Percentiles rank a stretch among this genome's conserved stretches.
phyloP scores from a whole-genome alignment of 768 basidiomycete genomes.

The Xanthoconium purpureum region DNA sequence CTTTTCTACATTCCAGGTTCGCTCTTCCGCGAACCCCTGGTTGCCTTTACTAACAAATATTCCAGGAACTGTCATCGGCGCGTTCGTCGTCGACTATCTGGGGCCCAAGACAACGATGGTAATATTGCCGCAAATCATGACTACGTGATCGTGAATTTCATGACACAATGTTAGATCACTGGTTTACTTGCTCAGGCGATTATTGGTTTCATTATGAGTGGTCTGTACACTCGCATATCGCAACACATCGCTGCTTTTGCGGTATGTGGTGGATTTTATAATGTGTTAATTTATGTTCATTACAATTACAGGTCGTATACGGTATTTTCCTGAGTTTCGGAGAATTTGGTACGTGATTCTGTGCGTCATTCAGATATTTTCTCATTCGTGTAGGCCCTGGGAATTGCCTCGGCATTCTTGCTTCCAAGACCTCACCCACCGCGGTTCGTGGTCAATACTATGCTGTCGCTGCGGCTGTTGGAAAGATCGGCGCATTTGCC shows the following conservation, averaged over 20 bases:
- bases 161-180: constrained; percentile 43
- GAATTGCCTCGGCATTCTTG: constrained; percentile 82
- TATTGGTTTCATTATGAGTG: constrained; percentile 89
- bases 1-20: constrained; percentile 65
- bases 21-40: background rate
- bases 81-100: constrained; percentile 71
- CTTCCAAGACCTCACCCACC: constrained; percentile 82
- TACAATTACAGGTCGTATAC: constrained; percentile 61
- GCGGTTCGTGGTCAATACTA: constrained; percentile 85
- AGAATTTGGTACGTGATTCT: constrained; percentile 58
- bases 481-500: constrained; percentile 80
- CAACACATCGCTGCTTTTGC: constrained; percentile 72
- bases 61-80: constrained; percentile 61
- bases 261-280: constrained; percentile 35
- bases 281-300: background rate
- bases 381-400: constrained; percentile 56
- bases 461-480: constrained; percentile 80
- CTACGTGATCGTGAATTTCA: background rate
- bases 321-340: constrained; percentile 90
- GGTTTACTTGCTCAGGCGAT: constrained; percentile 68
- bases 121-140: background rate
- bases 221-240: constrained; percentile 62
- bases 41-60: constrained; percentile 6
- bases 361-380: background rate
- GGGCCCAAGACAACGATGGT: constrained; percentile 80